Evolutionary conservation across 192 early-diverging fungal species (phyloP).

Genomic region (Gryganskiella cystojenkinii): DNA sequence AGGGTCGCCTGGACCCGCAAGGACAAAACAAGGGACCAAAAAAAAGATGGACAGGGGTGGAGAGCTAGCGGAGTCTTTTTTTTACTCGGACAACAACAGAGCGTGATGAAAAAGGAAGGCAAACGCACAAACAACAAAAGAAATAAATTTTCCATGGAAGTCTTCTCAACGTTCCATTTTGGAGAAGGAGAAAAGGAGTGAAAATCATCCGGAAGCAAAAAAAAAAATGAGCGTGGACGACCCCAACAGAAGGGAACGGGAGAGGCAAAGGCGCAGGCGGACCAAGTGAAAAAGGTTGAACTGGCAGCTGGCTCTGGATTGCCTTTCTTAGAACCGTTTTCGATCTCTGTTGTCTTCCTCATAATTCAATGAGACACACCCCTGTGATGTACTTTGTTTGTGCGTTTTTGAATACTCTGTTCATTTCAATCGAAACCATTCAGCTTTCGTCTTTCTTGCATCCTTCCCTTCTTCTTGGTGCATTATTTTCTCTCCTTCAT

Average conservation of each 20-base stretch:
- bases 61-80: no score
- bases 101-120: not conserved
- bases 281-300: no score
- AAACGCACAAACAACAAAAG: not conserved
- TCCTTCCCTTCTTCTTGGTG: not conserved
- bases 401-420: not conserved
- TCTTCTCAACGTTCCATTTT: conserved; percentile 8
- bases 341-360: not conserved
- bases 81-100: not conserved
- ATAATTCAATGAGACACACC: not conserved
- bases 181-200: not conserved
- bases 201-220: not conserved
- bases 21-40: not conserved
- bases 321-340: conserved; percentile 18
- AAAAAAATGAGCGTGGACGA: no score
- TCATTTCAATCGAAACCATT: conserved; percentile 4
- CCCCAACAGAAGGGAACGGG: no score
- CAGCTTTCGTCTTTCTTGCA: conserved; percentile 4
- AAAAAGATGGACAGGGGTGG: no score
- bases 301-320: conserved; percentile 25
- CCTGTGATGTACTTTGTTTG: not conserved
- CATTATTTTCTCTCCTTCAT: not conserved
- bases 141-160: conserved; percentile 8
- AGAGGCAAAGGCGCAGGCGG: no score
- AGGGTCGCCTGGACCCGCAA: no score